A percentile compares a stretch with the other conserved stretches of the same genome.
These are phyloP conservation scores for Kwoniella bestiolae DNA, from an alignment of 768 basidiomycete genomes.

Conservation along the genomic window DNA sequence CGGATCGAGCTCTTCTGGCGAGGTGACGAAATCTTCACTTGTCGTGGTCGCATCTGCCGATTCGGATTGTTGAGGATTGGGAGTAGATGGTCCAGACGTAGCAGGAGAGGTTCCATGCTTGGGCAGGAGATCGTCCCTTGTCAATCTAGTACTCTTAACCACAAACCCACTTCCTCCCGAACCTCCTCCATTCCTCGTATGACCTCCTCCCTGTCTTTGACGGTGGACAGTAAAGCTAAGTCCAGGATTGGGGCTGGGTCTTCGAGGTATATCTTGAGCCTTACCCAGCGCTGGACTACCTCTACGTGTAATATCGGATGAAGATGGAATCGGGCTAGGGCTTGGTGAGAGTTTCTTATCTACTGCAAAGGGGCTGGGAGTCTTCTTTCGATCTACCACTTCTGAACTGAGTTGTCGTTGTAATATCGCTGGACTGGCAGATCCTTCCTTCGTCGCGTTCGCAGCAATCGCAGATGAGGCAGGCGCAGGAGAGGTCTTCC, in stretches of 20 bases:
- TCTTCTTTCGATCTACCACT: background rate
- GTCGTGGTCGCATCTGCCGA: too few relatives aligned
- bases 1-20: conserved; percentile 7
- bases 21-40: background rate
- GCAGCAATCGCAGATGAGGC: too few relatives aligned
- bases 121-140: background rate
- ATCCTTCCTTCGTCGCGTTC: too few relatives aligned
- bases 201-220: conserved; percentile 11
- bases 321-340: background rate
- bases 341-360: background rate
- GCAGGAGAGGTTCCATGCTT: background rate
- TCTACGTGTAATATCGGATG: background rate
- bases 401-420: background rate
- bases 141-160: conserved; percentile 18
- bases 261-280: background rate
- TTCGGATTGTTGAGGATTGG: background rate
- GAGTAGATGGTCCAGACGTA: conserved; percentile 1
- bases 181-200: conserved; percentile 26
- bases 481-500: conserved; percentile 7
- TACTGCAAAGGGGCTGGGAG: background rate
- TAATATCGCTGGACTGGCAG: too few relatives aligned
- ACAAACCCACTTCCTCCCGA: conserved; percentile 25
- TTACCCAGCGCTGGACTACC: background rate
- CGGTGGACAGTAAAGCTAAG: conserved; percentile 17
- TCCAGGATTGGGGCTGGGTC: conserved; percentile 9